These are phyloP conservation scores for Verticillium tricorpus DNA, from an alignment of 2,329 filamentous ascomycete genomes.

Conservation along the genomic window DNA sequence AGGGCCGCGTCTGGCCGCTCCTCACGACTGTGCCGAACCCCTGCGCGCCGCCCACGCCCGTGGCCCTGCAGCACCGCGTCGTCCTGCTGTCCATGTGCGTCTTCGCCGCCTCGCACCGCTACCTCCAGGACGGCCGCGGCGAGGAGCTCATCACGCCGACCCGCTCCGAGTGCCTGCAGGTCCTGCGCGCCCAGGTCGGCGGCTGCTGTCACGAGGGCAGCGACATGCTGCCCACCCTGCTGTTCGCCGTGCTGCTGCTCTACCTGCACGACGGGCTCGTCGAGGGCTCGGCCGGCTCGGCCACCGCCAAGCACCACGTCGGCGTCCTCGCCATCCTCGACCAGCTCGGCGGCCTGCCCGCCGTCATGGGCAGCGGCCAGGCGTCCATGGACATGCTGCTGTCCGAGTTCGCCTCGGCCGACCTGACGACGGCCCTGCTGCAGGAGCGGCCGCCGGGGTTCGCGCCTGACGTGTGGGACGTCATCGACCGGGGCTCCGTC, in stretches of 20 bases:
- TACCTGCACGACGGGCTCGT: conserved; percentile 36
- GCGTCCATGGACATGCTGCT: conserved; percentile 31
- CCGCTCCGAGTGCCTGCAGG: conserved; percentile 24
- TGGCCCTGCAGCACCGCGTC: conserved; percentile 26
- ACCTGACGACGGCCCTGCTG: conserved; percentile 35
- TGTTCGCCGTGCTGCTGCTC: conserved; percentile 37
- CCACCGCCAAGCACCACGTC: conserved; percentile 22
- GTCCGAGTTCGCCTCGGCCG: conserved; percentile 37
- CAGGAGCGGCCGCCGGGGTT: conserved; percentile 32
- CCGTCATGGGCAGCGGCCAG: conserved; percentile 17
- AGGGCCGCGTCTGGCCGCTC: conserved; percentile 26
- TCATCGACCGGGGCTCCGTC: conserved; percentile 31
- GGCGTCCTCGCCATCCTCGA: conserved; percentile 31
- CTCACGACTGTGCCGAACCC: conserved; percentile 22
- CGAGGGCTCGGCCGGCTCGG: conserved; percentile 18
- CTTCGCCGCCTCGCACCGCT: conserved; percentile 24
- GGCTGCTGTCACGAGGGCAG: conserved; percentile 23
- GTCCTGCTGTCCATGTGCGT: conserved; percentile 26
- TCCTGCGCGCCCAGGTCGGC: conserved; percentile 26
- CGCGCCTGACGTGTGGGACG: conserved; percentile 28
- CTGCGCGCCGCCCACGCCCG: conserved; percentile 22
- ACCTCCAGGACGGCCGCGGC: conserved; percentile 23
- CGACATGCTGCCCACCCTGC: conserved; percentile 22
- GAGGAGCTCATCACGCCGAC: conserved; percentile 18
- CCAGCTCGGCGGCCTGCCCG: conserved; percentile 22